phyloP scores from a whole-genome alignment of 192 early-diverging fungal genomes.

The Coemansia sp. region DNA sequence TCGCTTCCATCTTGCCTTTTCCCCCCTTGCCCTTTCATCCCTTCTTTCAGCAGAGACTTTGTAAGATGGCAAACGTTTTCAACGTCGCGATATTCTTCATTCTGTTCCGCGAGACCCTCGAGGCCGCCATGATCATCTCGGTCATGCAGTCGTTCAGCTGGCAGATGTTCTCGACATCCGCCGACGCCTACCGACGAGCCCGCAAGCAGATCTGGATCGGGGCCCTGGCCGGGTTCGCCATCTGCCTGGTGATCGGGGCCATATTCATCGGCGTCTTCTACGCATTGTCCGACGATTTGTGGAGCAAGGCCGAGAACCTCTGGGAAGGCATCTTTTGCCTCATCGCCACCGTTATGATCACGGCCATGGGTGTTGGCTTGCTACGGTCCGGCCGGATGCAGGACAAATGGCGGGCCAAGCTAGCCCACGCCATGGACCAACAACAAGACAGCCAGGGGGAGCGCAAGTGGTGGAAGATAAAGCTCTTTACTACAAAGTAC shows the following conservation, averaged over 20 bases:
- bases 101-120: conserved; percentile 74
- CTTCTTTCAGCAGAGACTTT: neutral
- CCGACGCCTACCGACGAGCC: conserved; percentile 47
- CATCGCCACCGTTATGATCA: conserved; percentile 72
- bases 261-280: conserved; percentile 79
- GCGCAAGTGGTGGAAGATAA: conserved; percentile 24
- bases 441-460: conserved; percentile 25
- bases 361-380: conserved; percentile 78
- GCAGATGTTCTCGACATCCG: conserved; percentile 55
- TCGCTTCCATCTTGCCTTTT: neutral
- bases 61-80: conserved; percentile 53
- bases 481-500: conserved; percentile 51
- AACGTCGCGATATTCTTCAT: conserved; percentile 69
- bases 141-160: conserved; percentile 73
- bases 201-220: conserved; percentile 75
- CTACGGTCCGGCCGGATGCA: conserved; percentile 65
- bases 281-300: conserved; percentile 45
- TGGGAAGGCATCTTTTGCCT: conserved; percentile 84
- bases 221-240: conserved; percentile 56
- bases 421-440: conserved; percentile 48
- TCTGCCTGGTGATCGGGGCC: conserved; percentile 65
- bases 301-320: conserved; percentile 62
- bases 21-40: neutral
- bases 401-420: conserved; percentile 70
- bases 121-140: conserved; percentile 83